Conservation (phyloP, 495 filamentous ascomycete genomes). For the Hypoxylon lienhwacheense region DNA sequence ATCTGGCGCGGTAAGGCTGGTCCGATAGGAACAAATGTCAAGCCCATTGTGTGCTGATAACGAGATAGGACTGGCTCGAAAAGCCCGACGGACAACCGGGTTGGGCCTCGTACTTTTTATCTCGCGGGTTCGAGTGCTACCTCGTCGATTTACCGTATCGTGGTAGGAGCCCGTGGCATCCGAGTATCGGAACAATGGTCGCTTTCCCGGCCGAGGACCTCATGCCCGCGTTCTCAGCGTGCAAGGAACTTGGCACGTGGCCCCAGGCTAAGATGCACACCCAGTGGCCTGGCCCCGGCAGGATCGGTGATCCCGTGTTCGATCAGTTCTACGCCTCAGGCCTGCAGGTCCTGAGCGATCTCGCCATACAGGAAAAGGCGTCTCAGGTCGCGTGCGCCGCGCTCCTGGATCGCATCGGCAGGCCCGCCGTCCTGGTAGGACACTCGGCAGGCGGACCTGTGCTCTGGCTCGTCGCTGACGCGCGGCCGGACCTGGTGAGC, state of each 20-base stretch:
- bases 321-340: conserved; percentile 53
- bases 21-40: too few species aligned
- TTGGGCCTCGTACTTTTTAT: conserved; percentile 55
- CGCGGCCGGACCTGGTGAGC: conserved; percentile 48
- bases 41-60: neutral
- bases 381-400: conserved; percentile 49
- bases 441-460: conserved; percentile 58
- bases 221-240: conserved; percentile 45
- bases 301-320: conserved; percentile 53
- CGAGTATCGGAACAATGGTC: conserved; percentile 21
- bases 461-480: conserved; percentile 54
- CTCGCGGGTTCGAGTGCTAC: conserved; percentile 52
- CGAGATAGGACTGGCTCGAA: conserved; percentile 49
- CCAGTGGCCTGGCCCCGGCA: conserved; percentile 59
- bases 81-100: conserved; percentile 55
- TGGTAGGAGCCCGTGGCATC: conserved; percentile 40
- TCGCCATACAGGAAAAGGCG: conserved; percentile 44
- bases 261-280: conserved; percentile 51
- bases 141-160: conserved; percentile 48
- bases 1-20: conserved; percentile 52
- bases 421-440: conserved; percentile 50
- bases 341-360: conserved; percentile 45
- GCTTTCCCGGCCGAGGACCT: conserved; percentile 33
- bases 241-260: conserved; percentile 43
- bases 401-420: conserved; percentile 53